Conservation (phyloP, 2,329 filamentous ascomycete genomes). For the Talaromyces sp. region DNA sequence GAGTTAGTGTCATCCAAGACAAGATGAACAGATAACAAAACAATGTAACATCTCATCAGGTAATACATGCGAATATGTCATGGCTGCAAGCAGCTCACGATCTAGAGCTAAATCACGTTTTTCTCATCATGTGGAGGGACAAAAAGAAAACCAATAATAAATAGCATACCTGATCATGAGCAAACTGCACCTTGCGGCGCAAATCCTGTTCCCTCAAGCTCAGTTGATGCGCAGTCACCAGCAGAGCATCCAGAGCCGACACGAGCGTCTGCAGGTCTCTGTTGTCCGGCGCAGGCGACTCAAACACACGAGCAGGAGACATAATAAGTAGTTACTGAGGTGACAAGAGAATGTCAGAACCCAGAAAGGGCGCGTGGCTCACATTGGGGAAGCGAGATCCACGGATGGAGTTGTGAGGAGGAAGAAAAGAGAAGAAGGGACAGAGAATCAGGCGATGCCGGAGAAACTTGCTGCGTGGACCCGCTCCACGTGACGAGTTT, state of each 20-base stretch:
- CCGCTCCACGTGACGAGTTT: not conserved
- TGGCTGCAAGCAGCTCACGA: constrained; percentile 60
- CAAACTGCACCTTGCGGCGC: constrained; percentile 30
- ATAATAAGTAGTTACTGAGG: constrained; percentile 16
- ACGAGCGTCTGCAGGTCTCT: constrained; percentile 32
- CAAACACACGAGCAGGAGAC: constrained; percentile 25
- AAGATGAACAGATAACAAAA: constrained; percentile 13
- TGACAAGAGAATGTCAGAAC: not conserved
- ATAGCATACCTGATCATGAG: constrained; percentile 34
- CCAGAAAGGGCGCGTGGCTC: not conserved
- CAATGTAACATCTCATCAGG: constrained; percentile 38
- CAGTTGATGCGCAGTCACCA: constrained; percentile 35
- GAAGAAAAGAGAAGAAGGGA: not conserved
- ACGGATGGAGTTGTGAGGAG: not conserved
- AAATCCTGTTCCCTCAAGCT: constrained; percentile 34
- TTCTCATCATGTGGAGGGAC: constrained; percentile 42
- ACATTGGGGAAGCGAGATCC: not conserved
- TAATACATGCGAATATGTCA: constrained; percentile 60
- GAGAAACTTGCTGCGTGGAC: not conserved
- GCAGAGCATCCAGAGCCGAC: constrained; percentile 36
- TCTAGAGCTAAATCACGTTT: constrained; percentile 68
- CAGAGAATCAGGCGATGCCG: not conserved
- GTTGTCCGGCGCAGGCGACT: constrained; percentile 22
- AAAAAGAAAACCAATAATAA: constrained; percentile 3
- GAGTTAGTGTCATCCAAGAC: constrained; percentile 21